These are phyloP conservation scores for Raphidocelis subcapitata DNA, from an alignment of 139 green algal genomes.

Conservation along the genomic window DNA sequence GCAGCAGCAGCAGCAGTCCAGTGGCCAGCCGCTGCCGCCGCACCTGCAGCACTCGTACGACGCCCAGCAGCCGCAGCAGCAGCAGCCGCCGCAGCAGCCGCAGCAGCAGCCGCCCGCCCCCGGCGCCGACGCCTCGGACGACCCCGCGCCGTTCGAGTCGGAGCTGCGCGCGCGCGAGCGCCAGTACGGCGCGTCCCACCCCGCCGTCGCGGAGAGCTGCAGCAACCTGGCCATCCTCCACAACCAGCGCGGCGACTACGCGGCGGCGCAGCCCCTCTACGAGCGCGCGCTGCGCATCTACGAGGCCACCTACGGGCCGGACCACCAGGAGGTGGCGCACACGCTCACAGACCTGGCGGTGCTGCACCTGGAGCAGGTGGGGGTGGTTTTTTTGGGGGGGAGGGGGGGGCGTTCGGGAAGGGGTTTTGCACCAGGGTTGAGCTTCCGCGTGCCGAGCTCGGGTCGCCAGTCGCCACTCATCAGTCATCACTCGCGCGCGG, in stretches of 20 bases:
- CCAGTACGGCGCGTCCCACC: constrained; percentile 53
- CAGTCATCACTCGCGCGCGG: too few species aligned
- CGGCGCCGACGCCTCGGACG: constrained; percentile 26
- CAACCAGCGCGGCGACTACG: constrained; percentile 55
- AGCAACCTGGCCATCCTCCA: constrained; percentile 85
- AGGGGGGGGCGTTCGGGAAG: too few species aligned
- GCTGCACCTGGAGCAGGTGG: constrained; percentile 83
- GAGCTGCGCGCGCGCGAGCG: constrained; percentile 59
- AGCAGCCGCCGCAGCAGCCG: constrained; percentile 1
- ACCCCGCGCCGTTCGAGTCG: constrained; percentile 52
- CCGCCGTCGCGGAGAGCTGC: constrained; percentile 69
- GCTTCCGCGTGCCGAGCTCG: too few species aligned
- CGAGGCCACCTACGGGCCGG: constrained; percentile 62
- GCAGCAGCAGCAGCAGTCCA: constrained; percentile 14
- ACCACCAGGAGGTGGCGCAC: constrained; percentile 86
- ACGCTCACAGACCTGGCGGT: constrained; percentile 91
- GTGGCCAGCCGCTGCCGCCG: constrained; percentile 7
- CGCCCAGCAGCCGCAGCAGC: too few species aligned
- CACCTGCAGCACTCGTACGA: background rate
- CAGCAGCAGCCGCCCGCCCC: constrained; percentile 8
- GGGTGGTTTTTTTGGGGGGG: background rate
- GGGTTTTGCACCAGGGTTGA: too few species aligned
- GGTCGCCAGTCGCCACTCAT: too few species aligned
- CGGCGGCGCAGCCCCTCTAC: constrained; percentile 78
- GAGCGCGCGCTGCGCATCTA: constrained; percentile 82